phyloP scores from a whole-genome alignment of 2,329 filamentous ascomycete genomes.

The Pseudogymnoascus sp. region DNA sequence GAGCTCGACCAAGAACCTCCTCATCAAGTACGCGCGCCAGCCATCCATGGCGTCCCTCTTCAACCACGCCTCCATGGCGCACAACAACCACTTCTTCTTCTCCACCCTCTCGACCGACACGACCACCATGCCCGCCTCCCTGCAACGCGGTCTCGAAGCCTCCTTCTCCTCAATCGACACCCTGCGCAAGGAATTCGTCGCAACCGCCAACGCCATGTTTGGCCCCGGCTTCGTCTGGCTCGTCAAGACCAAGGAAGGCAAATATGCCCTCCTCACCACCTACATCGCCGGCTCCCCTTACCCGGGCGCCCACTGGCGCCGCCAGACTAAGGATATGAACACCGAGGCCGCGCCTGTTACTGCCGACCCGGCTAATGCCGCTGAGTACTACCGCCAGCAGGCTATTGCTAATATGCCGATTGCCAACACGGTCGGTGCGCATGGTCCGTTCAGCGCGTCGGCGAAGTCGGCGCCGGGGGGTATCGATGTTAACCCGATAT shows the following conservation, averaged over 20 bases:
- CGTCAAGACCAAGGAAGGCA: constrained; percentile 44
- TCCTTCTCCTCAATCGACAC: constrained; percentile 79
- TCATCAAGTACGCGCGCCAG: constrained; percentile 69
- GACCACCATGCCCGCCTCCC: constrained; percentile 44
- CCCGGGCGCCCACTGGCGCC: constrained; percentile 71
- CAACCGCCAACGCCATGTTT: constrained; percentile 84
- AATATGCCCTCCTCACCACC: constrained; percentile 67
- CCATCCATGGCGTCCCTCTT: constrained; percentile 71
- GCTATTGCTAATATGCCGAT: constrained; percentile 27
- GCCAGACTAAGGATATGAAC: constrained; percentile 60
- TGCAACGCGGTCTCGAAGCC: constrained; percentile 52
- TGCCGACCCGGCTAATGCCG: constrained; percentile 21
- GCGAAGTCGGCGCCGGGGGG: constrained; percentile 52
- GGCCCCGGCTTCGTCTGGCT: constrained; percentile 97
- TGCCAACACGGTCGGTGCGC: constrained; percentile 28
- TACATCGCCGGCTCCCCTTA: constrained; percentile 90
- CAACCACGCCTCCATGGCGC: constrained; percentile 94
- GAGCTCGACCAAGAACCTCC: constrained; percentile 54
- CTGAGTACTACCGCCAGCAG: constrained; percentile 32
- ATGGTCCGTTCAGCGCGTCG: constrained; percentile 22
- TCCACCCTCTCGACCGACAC: constrained; percentile 39
- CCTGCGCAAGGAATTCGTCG: constrained; percentile 68
- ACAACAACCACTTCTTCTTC: constrained; percentile 87
- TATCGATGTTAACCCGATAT: constrained; percentile 61
- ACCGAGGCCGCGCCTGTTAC: constrained; percentile 35